These are phyloP conservation scores for Cryptosporidium ubiquitum DNA, from an alignment of 169 alveolate genomes.

Conservation along the genomic window DNA sequence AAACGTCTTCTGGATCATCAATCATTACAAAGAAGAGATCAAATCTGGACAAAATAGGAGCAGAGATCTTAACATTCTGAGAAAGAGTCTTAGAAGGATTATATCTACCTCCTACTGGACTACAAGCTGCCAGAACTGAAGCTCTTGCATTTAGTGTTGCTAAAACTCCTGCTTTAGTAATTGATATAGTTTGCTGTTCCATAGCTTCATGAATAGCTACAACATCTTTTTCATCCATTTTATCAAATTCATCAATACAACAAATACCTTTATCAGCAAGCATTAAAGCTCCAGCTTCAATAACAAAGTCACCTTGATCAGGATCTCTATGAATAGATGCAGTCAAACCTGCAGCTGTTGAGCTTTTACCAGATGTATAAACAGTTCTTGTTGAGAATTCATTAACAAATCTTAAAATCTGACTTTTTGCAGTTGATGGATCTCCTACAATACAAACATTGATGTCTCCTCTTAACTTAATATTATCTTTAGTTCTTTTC, in stretches of 20 bases:
- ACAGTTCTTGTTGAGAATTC: slow-evolving; percentile 93
- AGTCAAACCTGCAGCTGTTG: slow-evolving; percentile 97
- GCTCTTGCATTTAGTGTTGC: slow-evolving; percentile 99
- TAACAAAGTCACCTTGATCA: slow-evolving; percentile 96
- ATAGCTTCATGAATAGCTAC: slow-evolving; percentile 99
- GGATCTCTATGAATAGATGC: slow-evolving; percentile 97
- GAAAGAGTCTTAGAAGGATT: slow-evolving; percentile 91
- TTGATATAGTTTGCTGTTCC: slow-evolving; percentile 98
- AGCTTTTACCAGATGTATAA: slow-evolving; percentile 95
- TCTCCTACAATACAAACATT: slow-evolving; percentile 98
- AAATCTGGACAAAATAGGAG: slow-evolving; percentile 96
- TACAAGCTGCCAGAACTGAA: slow-evolving; percentile 98
- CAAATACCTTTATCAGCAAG: slow-evolving; percentile 97
- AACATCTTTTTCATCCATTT: slow-evolving; percentile 95
- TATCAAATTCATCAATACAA: slow-evolving; percentile 97
- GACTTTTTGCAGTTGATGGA: slow-evolving; percentile 98
- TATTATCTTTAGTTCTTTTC: slow-evolving; percentile 93
- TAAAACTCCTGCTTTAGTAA: slow-evolving; percentile 97
- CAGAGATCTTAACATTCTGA: slow-evolving; percentile 92
- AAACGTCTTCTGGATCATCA: slow-evolving; percentile 91
- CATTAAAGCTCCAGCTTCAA: slow-evolving; percentile 98
- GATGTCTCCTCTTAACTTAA: slow-evolving; percentile 94
- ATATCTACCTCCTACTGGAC: slow-evolving; percentile 96
- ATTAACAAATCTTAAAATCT: slow-evolving; percentile 93
- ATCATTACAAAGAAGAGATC: slow-evolving; percentile 94